Evolutionary conservation across 2,329 filamentous ascomycete species (phyloP).

Genomic region (Mycocentrospora acerina): DNA sequence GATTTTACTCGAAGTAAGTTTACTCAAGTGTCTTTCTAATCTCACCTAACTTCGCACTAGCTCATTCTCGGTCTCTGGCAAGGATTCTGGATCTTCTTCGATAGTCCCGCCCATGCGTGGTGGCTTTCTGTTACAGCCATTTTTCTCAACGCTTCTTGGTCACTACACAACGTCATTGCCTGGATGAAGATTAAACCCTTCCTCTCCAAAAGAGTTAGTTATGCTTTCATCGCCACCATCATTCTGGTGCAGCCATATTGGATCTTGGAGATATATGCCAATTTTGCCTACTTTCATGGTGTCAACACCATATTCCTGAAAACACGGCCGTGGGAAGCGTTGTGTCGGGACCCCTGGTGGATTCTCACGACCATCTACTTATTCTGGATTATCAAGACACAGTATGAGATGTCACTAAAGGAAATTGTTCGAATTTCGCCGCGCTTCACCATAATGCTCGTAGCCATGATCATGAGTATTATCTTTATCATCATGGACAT

Average conservation of each 20-base stretch:
- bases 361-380: slow-evolving; percentile 62
- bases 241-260: slow-evolving; percentile 64
- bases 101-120: slow-evolving; percentile 61
- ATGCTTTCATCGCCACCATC: slow-evolving; percentile 61
- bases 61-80: slow-evolving; percentile 59
- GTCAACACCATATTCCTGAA: slow-evolving; percentile 55
- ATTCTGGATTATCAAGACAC: slow-evolving; percentile 63
- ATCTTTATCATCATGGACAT: slow-evolving; percentile 64
- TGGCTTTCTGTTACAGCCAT: slow-evolving; percentile 63
- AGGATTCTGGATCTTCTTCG: slow-evolving; percentile 61
- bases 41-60: slow-evolving; percentile 34
- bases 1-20: slow-evolving; percentile 50
- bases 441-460: slow-evolving; percentile 64
- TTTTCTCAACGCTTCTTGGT: slow-evolving; percentile 64
- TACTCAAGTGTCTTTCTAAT: neutral
- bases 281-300: slow-evolving; percentile 65
- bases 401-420: slow-evolving; percentile 60
- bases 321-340: slow-evolving; percentile 61
- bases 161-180: slow-evolving; percentile 65
- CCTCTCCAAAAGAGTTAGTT: slow-evolving; percentile 51
- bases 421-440: slow-evolving; percentile 63
- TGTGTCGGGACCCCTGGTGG: slow-evolving; percentile 70
- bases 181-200: slow-evolving; percentile 69
- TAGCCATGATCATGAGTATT: slow-evolving; percentile 62
- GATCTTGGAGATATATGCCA: slow-evolving; percentile 65